Percentiles rank a stretch among this genome's conserved stretches.
Conservation (phyloP, 2,329 filamentous ascomycete species). For the Grosmannia serpens region DNA sequence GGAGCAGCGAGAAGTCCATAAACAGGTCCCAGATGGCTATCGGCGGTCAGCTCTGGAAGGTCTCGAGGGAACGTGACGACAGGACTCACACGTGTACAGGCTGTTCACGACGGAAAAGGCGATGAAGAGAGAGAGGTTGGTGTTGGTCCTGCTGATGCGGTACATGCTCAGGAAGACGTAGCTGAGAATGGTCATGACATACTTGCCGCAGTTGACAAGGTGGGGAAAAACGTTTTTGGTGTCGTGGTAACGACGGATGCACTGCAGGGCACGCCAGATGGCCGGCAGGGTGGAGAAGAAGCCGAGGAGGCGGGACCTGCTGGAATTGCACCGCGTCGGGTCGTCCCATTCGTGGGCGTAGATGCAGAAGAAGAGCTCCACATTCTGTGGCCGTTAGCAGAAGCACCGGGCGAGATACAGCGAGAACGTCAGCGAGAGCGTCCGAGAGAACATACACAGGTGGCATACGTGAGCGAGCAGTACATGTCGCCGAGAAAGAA, state of each 20-base stretch:
- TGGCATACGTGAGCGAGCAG: slow-evolving; percentile 85
- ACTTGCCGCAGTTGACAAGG: slow-evolving; percentile 86
- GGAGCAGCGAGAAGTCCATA: slow-evolving; percentile 93
- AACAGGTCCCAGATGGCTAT: slow-evolving; percentile 79
- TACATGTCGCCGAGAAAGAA: slow-evolving; percentile 98
- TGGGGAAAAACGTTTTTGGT: slow-evolving; percentile 85
- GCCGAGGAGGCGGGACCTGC: slow-evolving; percentile 68
- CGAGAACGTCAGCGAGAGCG: no score
- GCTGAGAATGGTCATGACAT: slow-evolving; percentile 69
- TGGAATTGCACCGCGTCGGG: slow-evolving; percentile 72
- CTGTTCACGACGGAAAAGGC: slow-evolving; percentile 71
- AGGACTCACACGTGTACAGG: slow-evolving; percentile 60
- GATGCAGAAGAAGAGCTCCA: slow-evolving; percentile 88
- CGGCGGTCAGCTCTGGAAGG: neutral
- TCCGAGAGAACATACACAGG: slow-evolving; percentile 57
- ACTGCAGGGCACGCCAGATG: slow-evolving; percentile 86
- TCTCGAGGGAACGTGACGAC: neutral
- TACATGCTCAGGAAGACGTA: slow-evolving; percentile 73
- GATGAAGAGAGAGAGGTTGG: slow-evolving; percentile 61
- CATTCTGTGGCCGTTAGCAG: slow-evolving; percentile 44
- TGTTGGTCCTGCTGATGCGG: slow-evolving; percentile 52
- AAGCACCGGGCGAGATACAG: no score
- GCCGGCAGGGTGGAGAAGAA: slow-evolving; percentile 77
- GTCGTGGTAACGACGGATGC: slow-evolving; percentile 77
- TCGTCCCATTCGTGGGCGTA: slow-evolving; percentile 70